Evolutionary conservation across 1,139 yeast species (phyloP), one percentile per base, ranked within the genome.

Genomic region (Debaryomycetaceae sp.): DNA sequence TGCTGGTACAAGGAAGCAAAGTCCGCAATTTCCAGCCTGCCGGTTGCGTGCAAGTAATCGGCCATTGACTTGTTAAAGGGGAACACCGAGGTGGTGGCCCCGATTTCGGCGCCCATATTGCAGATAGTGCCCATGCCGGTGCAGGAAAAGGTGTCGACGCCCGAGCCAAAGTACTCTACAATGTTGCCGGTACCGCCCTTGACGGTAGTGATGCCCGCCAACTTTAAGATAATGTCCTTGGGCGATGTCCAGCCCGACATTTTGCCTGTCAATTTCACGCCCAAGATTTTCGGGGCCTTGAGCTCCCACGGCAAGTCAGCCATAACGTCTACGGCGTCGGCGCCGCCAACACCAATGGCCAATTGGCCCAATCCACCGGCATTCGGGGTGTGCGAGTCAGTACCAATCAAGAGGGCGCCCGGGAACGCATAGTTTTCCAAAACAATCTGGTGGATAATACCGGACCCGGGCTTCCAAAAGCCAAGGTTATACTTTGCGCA

Each of bases 331-430:
- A 90, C 97, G 44, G 97, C 97, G 62, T 90, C 98, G 50, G 98
- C 98, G 78, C 97, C 98, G 76, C 98, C 98, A 46, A 90, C 97
- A 77, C 97, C 98, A 55, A 90, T 90, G 49, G 97, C 97, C 51
- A 87, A 73, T 70, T 82, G 93, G 68, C 98, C 98, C 52, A 90
- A 74, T 66, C 97, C 98, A 73, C 98, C 97, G 45, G 97, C 98
- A 59, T 90, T 90, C 45, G 97, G 97, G 48, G 98, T 90, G 68
- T 90, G 97, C 26, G 97, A 87, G 65, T 90, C 98, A 39, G 98
- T 87, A 71, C 98, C 97, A 47, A 90, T 80, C 66, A 90, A 75
- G 60, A 90, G 68, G 44, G 90, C 90, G 72, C 97, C 97, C 65
- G 97, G 97, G 80, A 82, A 82, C 38, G 96, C 93, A 60, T 82